These are phyloP conservation scores for Silene conica DNA, from an alignment of 148 eudicot genomes.

Conservation along the genomic window DNA sequence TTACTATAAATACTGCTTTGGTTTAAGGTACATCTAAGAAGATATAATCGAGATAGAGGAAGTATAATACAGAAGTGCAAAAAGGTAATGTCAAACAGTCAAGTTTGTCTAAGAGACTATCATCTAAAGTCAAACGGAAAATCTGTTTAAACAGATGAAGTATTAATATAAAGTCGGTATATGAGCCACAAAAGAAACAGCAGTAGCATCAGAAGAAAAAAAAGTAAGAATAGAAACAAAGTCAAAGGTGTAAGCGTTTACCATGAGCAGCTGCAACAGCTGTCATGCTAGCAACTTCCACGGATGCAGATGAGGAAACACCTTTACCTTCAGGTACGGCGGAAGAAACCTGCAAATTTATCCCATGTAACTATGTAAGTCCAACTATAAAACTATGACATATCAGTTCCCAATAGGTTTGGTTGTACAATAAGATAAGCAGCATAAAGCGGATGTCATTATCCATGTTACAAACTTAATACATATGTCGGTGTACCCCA, in stretches of 20 bases:
- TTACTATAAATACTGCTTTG: no score
- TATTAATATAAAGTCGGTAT: background rate
- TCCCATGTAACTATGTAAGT: background rate
- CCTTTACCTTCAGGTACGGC: conserved; percentile 99
- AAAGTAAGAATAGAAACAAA: background rate
- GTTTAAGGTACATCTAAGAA: background rate
- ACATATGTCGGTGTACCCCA: background rate
- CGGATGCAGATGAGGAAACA: conserved; percentile 97
- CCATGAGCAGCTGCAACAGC: conserved; percentile 98
- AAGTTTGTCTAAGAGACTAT: background rate
- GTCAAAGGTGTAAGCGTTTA: conserved; percentile 18
- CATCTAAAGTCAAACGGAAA: background rate
- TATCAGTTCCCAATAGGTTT: background rate
- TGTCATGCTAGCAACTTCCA: conserved; percentile 98
- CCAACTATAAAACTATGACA: background rate
- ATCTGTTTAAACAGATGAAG: background rate
- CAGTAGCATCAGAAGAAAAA: background rate
- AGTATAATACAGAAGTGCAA: background rate
- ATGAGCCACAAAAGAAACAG: conserved; percentile 1
- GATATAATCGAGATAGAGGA: background rate
- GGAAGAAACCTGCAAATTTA: conserved; percentile 71
- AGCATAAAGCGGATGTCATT: background rate
- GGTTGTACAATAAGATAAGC: background rate
- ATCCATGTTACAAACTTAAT: conserved; percentile 2
- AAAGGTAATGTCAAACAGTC: background rate